Evolutionary conservation across 2,329 filamentous ascomycete genomes (phyloP), one percentile per base, ranked within the genome.

Genomic region (Colletotrichum tabaci): DNA sequence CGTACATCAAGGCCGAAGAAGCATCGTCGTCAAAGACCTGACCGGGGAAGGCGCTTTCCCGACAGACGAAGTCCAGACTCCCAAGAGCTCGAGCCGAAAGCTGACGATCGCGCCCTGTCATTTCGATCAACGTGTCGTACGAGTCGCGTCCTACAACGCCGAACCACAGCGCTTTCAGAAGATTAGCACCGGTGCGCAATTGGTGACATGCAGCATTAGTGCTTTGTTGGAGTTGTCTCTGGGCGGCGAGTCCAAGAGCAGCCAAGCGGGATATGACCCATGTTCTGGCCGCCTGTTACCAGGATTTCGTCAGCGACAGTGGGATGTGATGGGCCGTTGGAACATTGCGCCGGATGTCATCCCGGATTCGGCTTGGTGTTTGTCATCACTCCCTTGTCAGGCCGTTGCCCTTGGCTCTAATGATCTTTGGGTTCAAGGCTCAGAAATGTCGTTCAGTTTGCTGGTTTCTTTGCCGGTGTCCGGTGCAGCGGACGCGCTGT

Each of bases 121-220:
- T 61, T 57, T 52, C 61, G 66, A 72, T 58, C 70, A 66, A 49
- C 61, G 56, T 44, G 66, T 71, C 55, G 50, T 61, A 71, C 55
- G 70, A 72, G 66, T 72, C 66, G 65, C 65, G 52, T 68, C 58
- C 42, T 64, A 42, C 64, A 47, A 35, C 15, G 46, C 47, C 30
- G 68, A 47, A 56, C 40, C 42, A 38, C 49, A 44, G 49, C 55
- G 61, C 61, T 66, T 61, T 42, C 66, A 71, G 55, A 71, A 66
- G 10, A 71, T 67, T 72, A 61, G 67, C 61, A 58, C 70, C 42
- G 46, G 46, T 66, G 49, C 44, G 56, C 38, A 66, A 62, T 49
- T 66, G 61, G 70, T 72, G 70, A 72, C 66, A 72, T 72, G 70
- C 70, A 72, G 66, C 55, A 23, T 72, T 72, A 60, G 69, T 69